Conservation (phyloP, 129 eudicot genomes). For the Tanacetum coccineum region DNA sequence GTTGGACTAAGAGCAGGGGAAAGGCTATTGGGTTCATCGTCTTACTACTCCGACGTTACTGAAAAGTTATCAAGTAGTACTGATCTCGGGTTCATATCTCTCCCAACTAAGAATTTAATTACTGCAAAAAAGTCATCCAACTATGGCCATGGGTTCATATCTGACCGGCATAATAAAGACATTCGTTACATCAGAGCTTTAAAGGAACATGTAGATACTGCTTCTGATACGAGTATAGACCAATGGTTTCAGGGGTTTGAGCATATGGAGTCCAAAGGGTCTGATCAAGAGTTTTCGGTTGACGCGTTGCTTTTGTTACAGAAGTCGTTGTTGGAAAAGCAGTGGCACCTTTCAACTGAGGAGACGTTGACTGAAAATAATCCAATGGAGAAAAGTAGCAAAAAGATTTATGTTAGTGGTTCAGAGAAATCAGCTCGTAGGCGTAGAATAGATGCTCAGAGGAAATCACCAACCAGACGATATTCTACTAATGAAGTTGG, state of each 20-base stretch:
- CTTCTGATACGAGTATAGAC: conserved; percentile 35
- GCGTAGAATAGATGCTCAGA: conserved; percentile 69
- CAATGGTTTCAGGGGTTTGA: conserved; percentile 40
- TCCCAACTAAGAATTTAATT: conserved; percentile 47
- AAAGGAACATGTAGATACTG: conserved; percentile 50
- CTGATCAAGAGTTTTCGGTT: conserved; percentile 40
- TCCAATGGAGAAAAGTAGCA: conserved; percentile 29
- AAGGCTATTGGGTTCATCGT: conserved; percentile 61
- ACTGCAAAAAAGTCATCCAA: conserved; percentile 44
- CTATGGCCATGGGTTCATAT: conserved; percentile 36
- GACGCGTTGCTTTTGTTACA: conserved; percentile 79
- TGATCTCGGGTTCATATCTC: conserved; percentile 30
- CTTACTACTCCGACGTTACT: conserved; percentile 58
- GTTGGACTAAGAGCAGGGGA: conserved; percentile 83
- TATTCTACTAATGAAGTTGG: conserved; percentile 29
- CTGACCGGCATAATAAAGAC: conserved; percentile 34
- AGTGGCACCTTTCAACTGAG: conserved; percentile 75
- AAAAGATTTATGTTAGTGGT: conserved; percentile 45
- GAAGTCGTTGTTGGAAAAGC: conserved; percentile 83
- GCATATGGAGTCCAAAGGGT: conserved; percentile 29
- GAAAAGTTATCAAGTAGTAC: conserved; percentile 52
- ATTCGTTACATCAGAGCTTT: conserved; percentile 54
- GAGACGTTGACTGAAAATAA: conserved; percentile 15
- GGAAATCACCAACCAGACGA: conserved; percentile 33
- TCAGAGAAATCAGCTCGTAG: conserved; percentile 79